phyloP scores from a whole-genome alignment of 208 protist species.

The Borovskyia barvae region DNA sequence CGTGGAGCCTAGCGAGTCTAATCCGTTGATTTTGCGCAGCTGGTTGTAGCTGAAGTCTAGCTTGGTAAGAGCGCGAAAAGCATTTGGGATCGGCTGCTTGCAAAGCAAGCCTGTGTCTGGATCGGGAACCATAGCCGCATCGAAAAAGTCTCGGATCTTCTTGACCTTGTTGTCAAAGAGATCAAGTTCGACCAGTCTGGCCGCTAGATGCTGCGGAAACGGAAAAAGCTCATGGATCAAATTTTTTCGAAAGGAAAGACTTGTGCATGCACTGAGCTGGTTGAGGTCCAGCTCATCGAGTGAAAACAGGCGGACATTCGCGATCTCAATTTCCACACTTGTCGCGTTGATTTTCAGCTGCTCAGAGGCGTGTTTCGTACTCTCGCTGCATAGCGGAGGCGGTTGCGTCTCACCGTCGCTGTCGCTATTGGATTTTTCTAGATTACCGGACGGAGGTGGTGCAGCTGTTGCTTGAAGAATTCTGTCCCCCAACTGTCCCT shows the following conservation, averaged over 20 bases:
- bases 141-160: slow-evolving; percentile 80
- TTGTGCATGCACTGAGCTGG: slow-evolving; percentile 55
- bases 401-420: slow-evolving; percentile 18
- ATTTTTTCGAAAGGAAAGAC: slow-evolving; percentile 85
- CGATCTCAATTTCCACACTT: slow-evolving; percentile 65
- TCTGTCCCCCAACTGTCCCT: slow-evolving; percentile 18
- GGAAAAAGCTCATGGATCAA: slow-evolving; percentile 81
- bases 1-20: slow-evolving; percentile 64
- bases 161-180: slow-evolving; percentile 93
- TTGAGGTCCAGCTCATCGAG: slow-evolving; percentile 82
- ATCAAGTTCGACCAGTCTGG: slow-evolving; percentile 74
- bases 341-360: slow-evolving; percentile 56
- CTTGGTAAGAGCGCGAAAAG: slow-evolving; percentile 62
- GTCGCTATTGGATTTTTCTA: slow-evolving; percentile 18
- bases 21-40: slow-evolving; percentile 63
- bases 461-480: slow-evolving; percentile 20
- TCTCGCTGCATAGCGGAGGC: slow-evolving; percentile 13
- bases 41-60: slow-evolving; percentile 93
- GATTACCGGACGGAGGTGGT: neutral
- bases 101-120: slow-evolving; percentile 9
- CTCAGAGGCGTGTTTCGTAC: slow-evolving; percentile 22
- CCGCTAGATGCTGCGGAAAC: slow-evolving; percentile 63
- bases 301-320: slow-evolving; percentile 82
- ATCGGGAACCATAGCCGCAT: slow-evolving; percentile 14
- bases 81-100: slow-evolving; percentile 26